Evolutionary conservation across 176 grass and related monocot species (phyloP), one percentile per base, ranked within the genome.

Genomic region (Carex littledalei): DNA sequence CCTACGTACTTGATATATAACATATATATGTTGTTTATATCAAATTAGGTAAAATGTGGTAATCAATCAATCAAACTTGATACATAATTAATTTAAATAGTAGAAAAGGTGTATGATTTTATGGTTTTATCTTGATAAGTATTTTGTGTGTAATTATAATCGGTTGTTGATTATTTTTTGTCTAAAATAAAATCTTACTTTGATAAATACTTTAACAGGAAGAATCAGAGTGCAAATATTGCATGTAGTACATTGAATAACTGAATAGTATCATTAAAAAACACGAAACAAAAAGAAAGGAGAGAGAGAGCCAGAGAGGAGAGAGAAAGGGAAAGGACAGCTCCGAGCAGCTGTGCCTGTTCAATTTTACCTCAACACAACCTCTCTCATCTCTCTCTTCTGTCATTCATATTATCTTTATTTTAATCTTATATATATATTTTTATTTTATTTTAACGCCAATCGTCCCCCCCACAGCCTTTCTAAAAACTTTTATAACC

Each of bases 291-390:
- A 63, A 60, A 52, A 7, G 1, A 73, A 74, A 12, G 74, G 6
- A 82, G n/a, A 82, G 6, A 82, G n/a, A 41, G 31, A 68, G 49
- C 13, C 14, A 32, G 37, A 22, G 14, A 14, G 13, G 63, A 80
- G 62, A 59, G 56, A 31, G 79, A 37, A 26, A 45, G 56, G 45
- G 65, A 76, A 73, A 81, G 56, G 81, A 72, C 54, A 81, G 58
- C 73, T 86, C 57, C 24, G 20, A 32, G 85, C 81, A 83, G 81
- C 81, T 83, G 62, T 67, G 21, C 43, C 43, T 83, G 81, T 68
- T 83, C 43, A 83, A 83, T 68, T 68, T 64, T 63, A 81, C 79
- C 79, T 58, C 81, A 83, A 83, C 64, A 67, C 45, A 11, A 49
- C 63, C 12, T 63, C 81, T 50, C 9, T 47, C 45, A 47, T 11